phyloP scores from a whole-genome alignment of 768 basidiomycete genomes.

The Lentinula edodes region DNA sequence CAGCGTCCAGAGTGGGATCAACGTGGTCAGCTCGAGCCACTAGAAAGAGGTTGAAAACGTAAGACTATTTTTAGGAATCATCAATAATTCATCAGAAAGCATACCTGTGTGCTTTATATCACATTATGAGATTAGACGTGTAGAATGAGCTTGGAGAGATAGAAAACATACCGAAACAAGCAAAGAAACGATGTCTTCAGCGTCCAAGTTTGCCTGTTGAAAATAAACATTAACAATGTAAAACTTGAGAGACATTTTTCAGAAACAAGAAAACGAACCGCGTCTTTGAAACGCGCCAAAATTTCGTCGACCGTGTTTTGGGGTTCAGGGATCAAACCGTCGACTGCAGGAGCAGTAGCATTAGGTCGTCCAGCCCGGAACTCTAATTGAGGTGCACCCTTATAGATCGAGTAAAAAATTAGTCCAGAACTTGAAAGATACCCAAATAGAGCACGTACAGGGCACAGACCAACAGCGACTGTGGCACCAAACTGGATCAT shows the following conservation, averaged over 20 bases:
- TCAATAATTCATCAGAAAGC: too few species aligned
- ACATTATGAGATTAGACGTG: not conserved
- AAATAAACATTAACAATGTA: not conserved
- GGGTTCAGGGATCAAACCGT: constrained; percentile 30
- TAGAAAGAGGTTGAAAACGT: not conserved
- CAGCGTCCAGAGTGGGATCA: constrained; percentile 14
- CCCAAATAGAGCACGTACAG: constrained; percentile 16
- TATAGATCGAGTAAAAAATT: not conserved
- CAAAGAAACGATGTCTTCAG: constrained; percentile 28
- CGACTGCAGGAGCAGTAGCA: constrained; percentile 19
- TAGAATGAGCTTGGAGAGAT: too few species aligned
- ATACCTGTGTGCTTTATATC: not conserved
- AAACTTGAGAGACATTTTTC: not conserved
- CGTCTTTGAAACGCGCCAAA: constrained; percentile 26
- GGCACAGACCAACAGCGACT: constrained; percentile 30
- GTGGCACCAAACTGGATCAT: constrained; percentile 28
- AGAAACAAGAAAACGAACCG: not conserved
- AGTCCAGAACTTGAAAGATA: not conserved
- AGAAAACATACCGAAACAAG: constrained; percentile 21
- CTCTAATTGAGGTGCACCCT: constrained; percentile 27
- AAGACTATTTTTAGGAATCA: not conserved
- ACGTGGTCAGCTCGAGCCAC: constrained; percentile 19
- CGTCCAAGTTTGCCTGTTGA: constrained; percentile 18
- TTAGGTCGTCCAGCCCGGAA: constrained; percentile 32
- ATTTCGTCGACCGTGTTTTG: constrained; percentile 20